Evolutionary conservation across 176 grass and related monocot species (phyloP).

Genomic region (Alopecurus myosuroides): DNA sequence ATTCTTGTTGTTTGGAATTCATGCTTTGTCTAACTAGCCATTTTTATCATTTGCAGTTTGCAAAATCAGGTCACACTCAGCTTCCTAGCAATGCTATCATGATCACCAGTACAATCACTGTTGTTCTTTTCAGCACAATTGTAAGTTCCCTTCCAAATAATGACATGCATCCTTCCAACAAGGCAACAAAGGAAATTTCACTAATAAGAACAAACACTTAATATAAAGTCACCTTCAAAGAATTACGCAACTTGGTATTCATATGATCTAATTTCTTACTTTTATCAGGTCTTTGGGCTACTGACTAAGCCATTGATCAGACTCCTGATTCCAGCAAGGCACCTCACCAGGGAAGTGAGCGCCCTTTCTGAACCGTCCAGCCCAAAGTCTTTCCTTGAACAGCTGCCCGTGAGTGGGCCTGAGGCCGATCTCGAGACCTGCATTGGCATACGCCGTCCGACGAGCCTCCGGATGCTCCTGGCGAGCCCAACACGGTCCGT

Average conservation of each 20-base stretch:
- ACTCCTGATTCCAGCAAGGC: slow-evolving; percentile 42
- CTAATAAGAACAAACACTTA: neutral
- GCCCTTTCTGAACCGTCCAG: slow-evolving; percentile 58
- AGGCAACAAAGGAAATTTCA: neutral
- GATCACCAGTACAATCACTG: slow-evolving; percentile 86
- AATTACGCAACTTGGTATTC: neutral
- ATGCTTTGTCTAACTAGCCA: neutral
- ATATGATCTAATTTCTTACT: neutral
- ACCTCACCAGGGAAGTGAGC: slow-evolving; percentile 50
- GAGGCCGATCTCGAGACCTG: slow-evolving; percentile 28
- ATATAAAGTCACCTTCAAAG: neutral
- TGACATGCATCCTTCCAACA: neutral
- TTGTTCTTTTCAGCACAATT: slow-evolving; percentile 88
- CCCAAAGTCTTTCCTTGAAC: slow-evolving; percentile 70
- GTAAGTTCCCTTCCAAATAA: slow-evolving; percentile 39
- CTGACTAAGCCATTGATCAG: slow-evolving; percentile 81
- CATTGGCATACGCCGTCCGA: slow-evolving; percentile 37
- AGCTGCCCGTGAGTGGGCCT: slow-evolving; percentile 19
- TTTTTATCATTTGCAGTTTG: slow-evolving; percentile 52
- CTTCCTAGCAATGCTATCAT: slow-evolving; percentile 83
- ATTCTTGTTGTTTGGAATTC: neutral
- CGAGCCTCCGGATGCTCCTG: slow-evolving; percentile 68
- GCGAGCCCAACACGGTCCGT: slow-evolving; percentile 54
- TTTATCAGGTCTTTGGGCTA: slow-evolving; percentile 75
- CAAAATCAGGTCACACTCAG: slow-evolving; percentile 78